Conservation (phyloP, 2,329 filamentous ascomycete species). For the Cladorrhinum sp. region DNA sequence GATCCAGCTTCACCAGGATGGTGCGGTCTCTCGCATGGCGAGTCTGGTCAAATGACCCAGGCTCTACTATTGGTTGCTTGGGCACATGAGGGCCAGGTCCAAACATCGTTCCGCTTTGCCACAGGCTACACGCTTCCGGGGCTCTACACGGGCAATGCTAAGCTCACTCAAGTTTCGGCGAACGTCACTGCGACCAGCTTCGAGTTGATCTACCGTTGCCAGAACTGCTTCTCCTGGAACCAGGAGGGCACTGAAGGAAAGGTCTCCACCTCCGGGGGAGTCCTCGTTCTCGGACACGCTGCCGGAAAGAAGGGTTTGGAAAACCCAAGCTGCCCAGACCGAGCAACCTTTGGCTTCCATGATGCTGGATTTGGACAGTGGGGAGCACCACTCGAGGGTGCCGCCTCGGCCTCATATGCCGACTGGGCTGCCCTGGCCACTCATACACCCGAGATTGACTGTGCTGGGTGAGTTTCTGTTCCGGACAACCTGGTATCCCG, state of each 20-base stretch:
- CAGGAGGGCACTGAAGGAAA: conserved; percentile 44
- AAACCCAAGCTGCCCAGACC: conserved; percentile 42
- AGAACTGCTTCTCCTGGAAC: conserved; percentile 54
- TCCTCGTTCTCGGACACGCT: conserved; percentile 54
- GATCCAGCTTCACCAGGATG: conserved; percentile 50
- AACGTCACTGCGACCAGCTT: conserved; percentile 57
- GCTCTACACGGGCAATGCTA: conserved; percentile 60
- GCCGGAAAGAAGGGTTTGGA: conserved; percentile 45
- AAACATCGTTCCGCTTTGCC: conserved; percentile 57
- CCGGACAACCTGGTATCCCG: background rate
- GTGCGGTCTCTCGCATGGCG: conserved; percentile 55
- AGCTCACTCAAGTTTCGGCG: conserved; percentile 58
- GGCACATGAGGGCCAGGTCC: conserved; percentile 50
- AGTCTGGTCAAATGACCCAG: conserved; percentile 52
- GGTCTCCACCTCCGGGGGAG: conserved; percentile 43
- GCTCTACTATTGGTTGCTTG: conserved; percentile 58
- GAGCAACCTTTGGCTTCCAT: conserved; percentile 51
- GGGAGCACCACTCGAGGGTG: conserved; percentile 40
- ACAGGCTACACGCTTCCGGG: conserved; percentile 58
- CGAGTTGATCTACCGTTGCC: conserved; percentile 63
- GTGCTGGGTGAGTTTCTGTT: conserved; percentile 21
- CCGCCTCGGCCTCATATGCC: conserved; percentile 40
- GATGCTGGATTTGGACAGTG: conserved; percentile 53
- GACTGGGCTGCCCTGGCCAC: conserved; percentile 45
- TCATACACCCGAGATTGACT: conserved; percentile 30